Percentiles rank a stretch among this genome's conserved stretches.
phyloP scores from a whole-genome alignment of 352 stramenopile genomes.

The Pythium brachiatum region DNA sequence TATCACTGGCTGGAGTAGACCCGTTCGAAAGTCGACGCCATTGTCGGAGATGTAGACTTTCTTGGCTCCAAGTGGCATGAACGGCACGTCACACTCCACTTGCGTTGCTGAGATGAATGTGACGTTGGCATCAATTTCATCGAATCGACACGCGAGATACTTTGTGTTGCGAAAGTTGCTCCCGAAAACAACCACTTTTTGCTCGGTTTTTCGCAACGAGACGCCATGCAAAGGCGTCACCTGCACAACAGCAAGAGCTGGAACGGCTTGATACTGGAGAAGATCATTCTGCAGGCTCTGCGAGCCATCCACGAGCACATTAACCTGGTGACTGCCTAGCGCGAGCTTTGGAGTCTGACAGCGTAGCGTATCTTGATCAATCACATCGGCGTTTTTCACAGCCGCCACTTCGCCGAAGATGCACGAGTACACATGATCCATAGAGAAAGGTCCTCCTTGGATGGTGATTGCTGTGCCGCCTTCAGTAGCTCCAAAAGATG shows the following conservation, averaged over 20 bases:
- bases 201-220: conserved; percentile 6
- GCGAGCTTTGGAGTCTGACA: conserved; percentile 6
- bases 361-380: neutral
- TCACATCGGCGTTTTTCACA: neutral
- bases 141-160: conserved; percentile 45
- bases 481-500: conserved; percentile 14
- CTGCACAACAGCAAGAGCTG: conserved; percentile 28
- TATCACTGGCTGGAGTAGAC: neutral
- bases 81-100: conserved; percentile 59
- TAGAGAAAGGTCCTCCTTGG: conserved; percentile 32
- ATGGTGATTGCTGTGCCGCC: conserved; percentile 36
- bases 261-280: conserved; percentile 32
- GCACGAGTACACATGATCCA: conserved; percentile 4
- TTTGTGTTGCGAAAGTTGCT: conserved; percentile 51
- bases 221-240: conserved; percentile 17
- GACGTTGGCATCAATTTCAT: conserved; percentile 23
- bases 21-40: conserved; percentile 40
- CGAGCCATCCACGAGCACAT: conserved; percentile 28
- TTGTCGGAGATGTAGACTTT: conserved; percentile 56
- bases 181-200: conserved; percentile 34
- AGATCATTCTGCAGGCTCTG: conserved; percentile 29
- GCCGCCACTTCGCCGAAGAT: conserved; percentile 1
- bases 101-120: conserved; percentile 43
- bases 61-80: conserved; percentile 37
- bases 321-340: conserved; percentile 11